phyloP scores from a whole-genome alignment of 805 yeast species.

The Grigorovia jiainica region DNA sequence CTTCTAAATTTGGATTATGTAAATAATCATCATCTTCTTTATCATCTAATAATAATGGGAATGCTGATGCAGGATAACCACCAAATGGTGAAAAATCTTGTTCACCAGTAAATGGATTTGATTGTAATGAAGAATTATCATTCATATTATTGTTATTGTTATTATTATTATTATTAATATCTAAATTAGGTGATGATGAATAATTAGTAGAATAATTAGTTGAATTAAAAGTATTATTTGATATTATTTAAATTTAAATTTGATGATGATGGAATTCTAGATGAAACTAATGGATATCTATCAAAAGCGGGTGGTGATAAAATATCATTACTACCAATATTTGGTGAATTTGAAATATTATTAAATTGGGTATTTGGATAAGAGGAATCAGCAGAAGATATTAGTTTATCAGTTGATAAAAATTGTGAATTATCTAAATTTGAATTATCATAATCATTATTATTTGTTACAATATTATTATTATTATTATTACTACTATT shows the following conservation, averaged over 20 bases:
- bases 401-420: constrained; percentile 3
- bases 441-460: constrained; percentile 2
- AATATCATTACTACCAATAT: constrained; percentile 15
- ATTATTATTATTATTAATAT: neutral
- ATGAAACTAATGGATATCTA: constrained; percentile 55
- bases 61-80: constrained; percentile 91
- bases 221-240: neutral
- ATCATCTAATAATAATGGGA: constrained; percentile 85
- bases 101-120: constrained; percentile 26
- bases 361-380: neutral
- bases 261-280: constrained; percentile 49
- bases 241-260: constrained; percentile 6
- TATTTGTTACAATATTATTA: neutral
- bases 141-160: neutral
- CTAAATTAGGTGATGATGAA: neutral
- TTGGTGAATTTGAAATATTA: constrained; percentile 5
- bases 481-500: neutral
- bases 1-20: constrained; percentile 93
- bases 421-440: constrained; percentile 3
- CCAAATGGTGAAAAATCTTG: constrained; percentile 87
- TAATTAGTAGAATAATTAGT: neutral
- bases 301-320: constrained; percentile 51
- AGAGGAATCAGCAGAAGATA: constrained; percentile 12
- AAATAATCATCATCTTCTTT: constrained; percentile 91
- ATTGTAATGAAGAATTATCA: constrained; percentile 12